A percentile compares a stretch with the other conserved stretches of the same genome.
Evolutionary conservation across 495 filamentous ascomycete species (phyloP).

Genomic region (Haplographium delicatum): DNA sequence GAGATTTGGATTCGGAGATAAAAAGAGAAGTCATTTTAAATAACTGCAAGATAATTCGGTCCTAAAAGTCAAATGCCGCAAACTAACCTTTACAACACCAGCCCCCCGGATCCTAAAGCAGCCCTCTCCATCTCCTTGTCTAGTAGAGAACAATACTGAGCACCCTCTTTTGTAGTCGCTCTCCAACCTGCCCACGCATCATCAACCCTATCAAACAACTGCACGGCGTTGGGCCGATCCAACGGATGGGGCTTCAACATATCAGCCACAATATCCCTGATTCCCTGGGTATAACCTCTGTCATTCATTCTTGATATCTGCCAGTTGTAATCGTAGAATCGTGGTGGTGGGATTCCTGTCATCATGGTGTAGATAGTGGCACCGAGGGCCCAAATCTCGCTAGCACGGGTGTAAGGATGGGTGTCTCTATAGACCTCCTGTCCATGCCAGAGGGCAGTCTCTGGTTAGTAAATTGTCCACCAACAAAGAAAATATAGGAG

Average conservation of each 20-base stretch:
- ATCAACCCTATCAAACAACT: conserved; percentile 23
- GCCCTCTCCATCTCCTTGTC: conserved; percentile 15
- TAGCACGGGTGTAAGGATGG: conserved; percentile 27
- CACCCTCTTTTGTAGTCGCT: conserved; percentile 23
- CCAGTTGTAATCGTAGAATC: conserved; percentile 27
- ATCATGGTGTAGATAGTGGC: conserved; percentile 36
- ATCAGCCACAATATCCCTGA: conserved; percentile 21
- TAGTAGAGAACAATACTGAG: conserved; percentile 23
- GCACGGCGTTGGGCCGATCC: conserved; percentile 14
- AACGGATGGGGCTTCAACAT: conserved; percentile 25
- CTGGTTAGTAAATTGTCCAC: neutral
- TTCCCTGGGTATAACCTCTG: conserved; percentile 25
- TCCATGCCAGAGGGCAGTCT: neutral
- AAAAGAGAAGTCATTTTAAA: neutral
- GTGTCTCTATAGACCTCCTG: conserved; percentile 24
- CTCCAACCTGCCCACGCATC: conserved; percentile 27
- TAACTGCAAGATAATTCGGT: neutral
- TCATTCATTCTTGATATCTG: conserved; percentile 24
- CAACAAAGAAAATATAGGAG: neutral
- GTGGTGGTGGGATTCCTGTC: conserved; percentile 23
- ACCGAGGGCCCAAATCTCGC: conserved; percentile 34
- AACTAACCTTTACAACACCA: conserved; percentile 2
- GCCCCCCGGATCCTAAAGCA: neutral
- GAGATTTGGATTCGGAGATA: neutral
- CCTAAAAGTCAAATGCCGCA: too few species aligned